These are phyloP conservation scores for Macadamia integrifolia DNA, from an alignment of 164 flowering plant species.

Conservation along the genomic window DNA sequence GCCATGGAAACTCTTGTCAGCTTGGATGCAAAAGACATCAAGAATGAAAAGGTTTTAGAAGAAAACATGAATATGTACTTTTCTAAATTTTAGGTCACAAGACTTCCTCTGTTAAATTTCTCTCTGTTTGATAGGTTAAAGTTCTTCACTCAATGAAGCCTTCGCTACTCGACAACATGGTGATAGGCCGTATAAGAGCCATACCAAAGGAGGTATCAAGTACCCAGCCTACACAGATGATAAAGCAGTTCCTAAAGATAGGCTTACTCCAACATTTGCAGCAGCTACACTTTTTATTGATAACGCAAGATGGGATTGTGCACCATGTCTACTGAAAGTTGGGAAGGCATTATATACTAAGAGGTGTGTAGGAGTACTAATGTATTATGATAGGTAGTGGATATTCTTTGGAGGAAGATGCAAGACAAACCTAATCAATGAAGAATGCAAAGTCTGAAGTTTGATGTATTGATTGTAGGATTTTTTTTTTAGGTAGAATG, in stretches of 20 bases:
- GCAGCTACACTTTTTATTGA: constrained; percentile 93
- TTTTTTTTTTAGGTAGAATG: no score
- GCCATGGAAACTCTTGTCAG: constrained; percentile 99
- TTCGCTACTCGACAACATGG: constrained; percentile 61
- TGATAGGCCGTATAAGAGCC: constrained; percentile 85
- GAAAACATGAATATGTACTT: neutral
- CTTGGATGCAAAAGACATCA: constrained; percentile 89
- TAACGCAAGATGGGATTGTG: constrained; percentile 98
- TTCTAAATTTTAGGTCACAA: neutral
- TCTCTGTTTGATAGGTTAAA: constrained; percentile 55
- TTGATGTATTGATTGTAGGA: no score
- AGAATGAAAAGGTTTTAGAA: constrained; percentile 75
- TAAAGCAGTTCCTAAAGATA: constrained; percentile 73
- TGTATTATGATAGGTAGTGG: no score
- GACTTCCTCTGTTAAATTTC: neutral
- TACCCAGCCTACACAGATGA: constrained; percentile 88
- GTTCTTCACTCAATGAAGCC: constrained; percentile 90
- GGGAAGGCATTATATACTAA: constrained; percentile 85
- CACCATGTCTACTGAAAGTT: constrained; percentile 93
- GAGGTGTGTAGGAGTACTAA: constrained; percentile 32
- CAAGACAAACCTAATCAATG: no score
- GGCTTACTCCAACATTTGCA: constrained; percentile 92
- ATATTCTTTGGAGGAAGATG: no score
- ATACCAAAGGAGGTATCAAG: constrained; percentile 61
- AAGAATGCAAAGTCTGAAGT: no score